phyloP scores from a whole-genome alignment of 2,329 filamentous ascomycete genomes.

The Talaromyces sp. region DNA sequence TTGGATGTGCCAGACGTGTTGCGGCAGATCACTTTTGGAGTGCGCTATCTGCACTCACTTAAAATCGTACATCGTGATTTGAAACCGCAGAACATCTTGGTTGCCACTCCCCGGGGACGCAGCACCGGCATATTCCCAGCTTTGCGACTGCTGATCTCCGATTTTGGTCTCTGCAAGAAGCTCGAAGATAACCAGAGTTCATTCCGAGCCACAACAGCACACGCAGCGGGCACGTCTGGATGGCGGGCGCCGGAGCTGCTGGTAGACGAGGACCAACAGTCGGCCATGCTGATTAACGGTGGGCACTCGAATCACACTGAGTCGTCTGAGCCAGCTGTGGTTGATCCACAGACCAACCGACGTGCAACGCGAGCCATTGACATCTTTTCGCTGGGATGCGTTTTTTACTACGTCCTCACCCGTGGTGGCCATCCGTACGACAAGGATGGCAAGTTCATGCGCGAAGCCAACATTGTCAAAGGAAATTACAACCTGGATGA shows the following conservation, averaged over 20 bases:
- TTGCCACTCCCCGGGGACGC: slow-evolving; percentile 56
- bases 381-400: slow-evolving; percentile 91
- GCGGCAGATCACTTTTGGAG: slow-evolving; percentile 82
- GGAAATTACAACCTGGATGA: slow-evolving; percentile 67
- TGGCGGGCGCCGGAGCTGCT: slow-evolving; percentile 96
- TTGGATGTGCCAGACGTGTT: slow-evolving; percentile 72
- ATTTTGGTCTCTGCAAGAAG: slow-evolving; percentile 97
- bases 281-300: slow-evolving; percentile 17
- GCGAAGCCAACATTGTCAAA: slow-evolving; percentile 95
- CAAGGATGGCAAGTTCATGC: slow-evolving; percentile 87
- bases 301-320: slow-evolving; percentile 34
- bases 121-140: slow-evolving; percentile 45
- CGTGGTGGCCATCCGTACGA: slow-evolving; percentile 90
- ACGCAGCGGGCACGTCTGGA: slow-evolving; percentile 86
- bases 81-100: slow-evolving; percentile 95
- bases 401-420: slow-evolving; percentile 99
- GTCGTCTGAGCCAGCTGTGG: slow-evolving; percentile 46
- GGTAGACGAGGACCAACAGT: slow-evolving; percentile 64
- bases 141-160: slow-evolving; percentile 87
- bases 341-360: slow-evolving; percentile 55
- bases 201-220: slow-evolving; percentile 87
- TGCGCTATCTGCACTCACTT: slow-evolving; percentile 81
- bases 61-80: slow-evolving; percentile 95
- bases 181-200: slow-evolving; percentile 91
- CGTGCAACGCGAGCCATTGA: slow-evolving; percentile 94